phyloP scores from a whole-genome alignment of 1,284 basidiomycete species.

The Heterobasidion parviporum region DNA sequence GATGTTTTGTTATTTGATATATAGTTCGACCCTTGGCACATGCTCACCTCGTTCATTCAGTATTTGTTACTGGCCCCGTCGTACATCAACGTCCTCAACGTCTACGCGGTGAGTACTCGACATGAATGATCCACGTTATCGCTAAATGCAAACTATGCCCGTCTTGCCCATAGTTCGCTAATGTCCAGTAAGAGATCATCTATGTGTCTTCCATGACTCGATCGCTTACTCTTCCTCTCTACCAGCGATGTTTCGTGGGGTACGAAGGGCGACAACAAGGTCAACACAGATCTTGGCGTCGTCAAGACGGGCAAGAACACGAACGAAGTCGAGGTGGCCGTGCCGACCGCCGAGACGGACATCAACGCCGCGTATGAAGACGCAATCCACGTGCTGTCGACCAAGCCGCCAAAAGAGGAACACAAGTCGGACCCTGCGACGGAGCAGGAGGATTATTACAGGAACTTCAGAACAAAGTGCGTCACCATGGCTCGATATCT shows the following conservation, averaged over 20 bases:
- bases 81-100: constrained; percentile 84
- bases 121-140: too few species aligned
- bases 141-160: too few species aligned
- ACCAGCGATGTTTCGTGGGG: constrained; percentile 28
- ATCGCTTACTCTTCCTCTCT: neutral
- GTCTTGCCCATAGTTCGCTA: constrained; percentile 50
- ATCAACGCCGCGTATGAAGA: constrained; percentile 79
- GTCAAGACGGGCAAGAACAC: constrained; percentile 74
- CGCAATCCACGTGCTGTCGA: constrained; percentile 75
- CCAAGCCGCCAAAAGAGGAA: constrained; percentile 42
- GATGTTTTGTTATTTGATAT: too few species aligned
- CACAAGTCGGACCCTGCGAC: constrained; percentile 35
- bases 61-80: constrained; percentile 84
- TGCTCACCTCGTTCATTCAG: constrained; percentile 85
- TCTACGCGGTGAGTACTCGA: constrained; percentile 39
- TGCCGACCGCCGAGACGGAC: constrained; percentile 80
- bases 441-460: constrained; percentile 78
- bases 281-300: constrained; percentile 71
- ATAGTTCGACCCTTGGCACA: constrained; percentile 88
- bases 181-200: constrained; percentile 62
- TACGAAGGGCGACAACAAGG: constrained; percentile 72
- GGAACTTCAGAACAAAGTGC: constrained; percentile 3
- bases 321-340: constrained; percentile 82
- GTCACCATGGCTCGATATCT: neutral
- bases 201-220: constrained; percentile 5